Evolutionary conservation across 768 basidiomycete genomes (phyloP), one percentile per base, ranked within the genome.

Genomic region (Gyrodon lividus): DNA sequence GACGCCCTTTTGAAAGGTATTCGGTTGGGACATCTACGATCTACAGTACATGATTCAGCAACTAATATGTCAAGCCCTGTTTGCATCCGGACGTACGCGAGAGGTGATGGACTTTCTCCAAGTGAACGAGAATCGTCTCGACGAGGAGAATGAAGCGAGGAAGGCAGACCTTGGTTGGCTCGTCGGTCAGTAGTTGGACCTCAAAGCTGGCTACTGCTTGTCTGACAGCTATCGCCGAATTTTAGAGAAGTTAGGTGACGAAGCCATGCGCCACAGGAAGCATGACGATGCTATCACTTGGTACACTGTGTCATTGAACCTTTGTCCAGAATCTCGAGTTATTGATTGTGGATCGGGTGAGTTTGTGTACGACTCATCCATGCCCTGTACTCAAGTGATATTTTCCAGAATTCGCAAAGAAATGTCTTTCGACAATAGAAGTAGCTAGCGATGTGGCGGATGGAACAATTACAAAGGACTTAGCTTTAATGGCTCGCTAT

Each of bases 211-310:
- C 19, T 14, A 40, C 33, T 37, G 3, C 3, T 5, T 22, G 13
- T 22, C 16, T 13, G 59, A 48, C 35, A n/a, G 8, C 51, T 34
- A 13, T 54, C 4, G 48, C 7, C 17, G 26, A 26, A 4, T 9
- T 59, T 28, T 24, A 60, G 59, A 60, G 33, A 26, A 4, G 12
- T 54, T 60, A 1, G 59, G 59, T 3, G 55, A 57, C 22, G 34
- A 54, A 16, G 46, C 58, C 6, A 40, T 33, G 43, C 0, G 34
- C 13, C 28, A 20, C 3, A 9, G 13, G 3, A 49, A 7, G 6
- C 16, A 39, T 5, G 26, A 39, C 0, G 39, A 30, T 0, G 55
- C 58, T 17, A 39, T 59, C 13, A 14, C 4, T 5, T 37, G 31
- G 20, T 57, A 49, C 26, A 43, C 48, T 10, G 22, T 28, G 9